A percentile compares a stretch with the other conserved stretches of the same genome.
These are phyloP conservation scores for Soucietia sequanensis DNA, from an alignment of 805 yeast genomes.

Conservation along the genomic window DNA sequence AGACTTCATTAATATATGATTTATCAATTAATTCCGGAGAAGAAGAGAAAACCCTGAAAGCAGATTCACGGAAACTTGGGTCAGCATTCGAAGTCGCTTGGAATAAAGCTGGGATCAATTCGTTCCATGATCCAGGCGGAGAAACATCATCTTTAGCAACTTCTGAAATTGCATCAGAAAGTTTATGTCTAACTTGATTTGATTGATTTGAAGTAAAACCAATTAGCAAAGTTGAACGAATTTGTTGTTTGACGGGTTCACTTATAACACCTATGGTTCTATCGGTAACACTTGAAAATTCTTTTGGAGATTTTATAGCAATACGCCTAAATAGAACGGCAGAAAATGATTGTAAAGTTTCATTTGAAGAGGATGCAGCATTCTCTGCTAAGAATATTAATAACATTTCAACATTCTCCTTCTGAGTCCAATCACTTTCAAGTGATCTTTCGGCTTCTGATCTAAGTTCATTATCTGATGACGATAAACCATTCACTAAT, in stretches of 20 bases:
- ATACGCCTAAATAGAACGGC: conserved; percentile 89
- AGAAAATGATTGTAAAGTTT: conserved; percentile 63
- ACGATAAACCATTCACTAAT: conserved; percentile 65
- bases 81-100: conserved; percentile 57
- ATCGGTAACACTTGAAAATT: conserved; percentile 61
- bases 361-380: conserved; percentile 61
- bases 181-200: conserved; percentile 81
- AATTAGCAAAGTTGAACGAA: conserved; percentile 62
- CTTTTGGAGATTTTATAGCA: conserved; percentile 76
- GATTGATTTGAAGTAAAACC: conserved; percentile 73
- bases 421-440: conserved; percentile 72
- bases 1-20: conserved; percentile 50
- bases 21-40: conserved; percentile 75
- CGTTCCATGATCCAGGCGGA: conserved; percentile 67
- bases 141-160: conserved; percentile 68
- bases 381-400: conserved; percentile 80
- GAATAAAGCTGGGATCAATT: conserved; percentile 70
- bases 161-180: conserved; percentile 93
- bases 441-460: conserved; percentile 74
- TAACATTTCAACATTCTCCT: conserved; percentile 65
- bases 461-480: conserved; percentile 75
- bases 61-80: conserved; percentile 78
- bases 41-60: conserved; percentile 83
- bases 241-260: conserved; percentile 55
- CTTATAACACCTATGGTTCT: conserved; percentile 74